Evolutionary conservation across 192 early-diverging fungal species (phyloP).

Genomic region (Backusella luteola): DNA sequence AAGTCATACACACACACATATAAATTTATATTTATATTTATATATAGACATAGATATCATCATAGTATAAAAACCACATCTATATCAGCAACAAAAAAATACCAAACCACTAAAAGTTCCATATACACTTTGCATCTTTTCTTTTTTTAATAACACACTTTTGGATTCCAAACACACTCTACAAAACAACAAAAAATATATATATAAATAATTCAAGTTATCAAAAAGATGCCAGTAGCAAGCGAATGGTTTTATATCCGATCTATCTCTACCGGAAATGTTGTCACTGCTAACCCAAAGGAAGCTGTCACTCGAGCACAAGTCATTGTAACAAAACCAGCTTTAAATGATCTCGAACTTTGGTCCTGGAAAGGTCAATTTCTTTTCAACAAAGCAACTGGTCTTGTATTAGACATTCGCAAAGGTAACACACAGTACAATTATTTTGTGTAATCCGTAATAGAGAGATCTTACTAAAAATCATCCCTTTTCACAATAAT

Average conservation of each 20-base stretch:
- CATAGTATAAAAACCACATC: background rate
- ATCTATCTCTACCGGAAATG: conserved; percentile 27
- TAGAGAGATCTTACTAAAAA: background rate
- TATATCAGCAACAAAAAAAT: background rate
- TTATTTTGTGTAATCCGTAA: background rate
- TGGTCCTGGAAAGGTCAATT: conserved; percentile 33
- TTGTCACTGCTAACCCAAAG: conserved; percentile 18
- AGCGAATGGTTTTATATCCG: conserved; percentile 37
- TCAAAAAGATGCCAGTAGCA: background rate
- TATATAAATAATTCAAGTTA: background rate
- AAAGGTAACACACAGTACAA: conserved; percentile 26
- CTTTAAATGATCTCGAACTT: conserved; percentile 20
- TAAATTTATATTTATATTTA: background rate
- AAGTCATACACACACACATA: background rate
- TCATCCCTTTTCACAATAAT: background rate
- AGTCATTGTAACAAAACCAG: conserved; percentile 17
- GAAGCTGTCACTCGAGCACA: conserved; percentile 17
- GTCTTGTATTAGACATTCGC: conserved; percentile 33
- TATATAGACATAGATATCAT: background rate
- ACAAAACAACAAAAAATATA: background rate
- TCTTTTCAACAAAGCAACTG: conserved; percentile 30
- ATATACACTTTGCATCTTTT: background rate
- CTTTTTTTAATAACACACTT: background rate
- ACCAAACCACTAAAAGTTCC: background rate
- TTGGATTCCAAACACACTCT: background rate